These are phyloP conservation scores for Plenodomus tracheiphilus DNA, from an alignment of 2,329 filamentous ascomycete genomes.

Conservation along the genomic window DNA sequence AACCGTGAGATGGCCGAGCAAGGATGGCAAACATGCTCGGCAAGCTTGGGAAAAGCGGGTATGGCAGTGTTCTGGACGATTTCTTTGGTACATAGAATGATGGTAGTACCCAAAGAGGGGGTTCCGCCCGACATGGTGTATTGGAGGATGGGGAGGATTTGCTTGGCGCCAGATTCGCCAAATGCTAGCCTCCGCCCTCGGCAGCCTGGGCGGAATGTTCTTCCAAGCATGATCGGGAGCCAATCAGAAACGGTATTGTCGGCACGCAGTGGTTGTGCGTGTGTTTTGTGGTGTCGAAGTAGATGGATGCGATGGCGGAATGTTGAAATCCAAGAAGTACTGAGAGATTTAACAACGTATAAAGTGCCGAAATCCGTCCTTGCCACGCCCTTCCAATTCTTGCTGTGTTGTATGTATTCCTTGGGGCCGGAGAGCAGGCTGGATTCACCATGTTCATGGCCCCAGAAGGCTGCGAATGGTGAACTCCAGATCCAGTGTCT, in stretches of 20 bases:
- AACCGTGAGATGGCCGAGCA: conserved; percentile 1
- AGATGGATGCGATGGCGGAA: conserved; percentile 3
- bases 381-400: conserved; percentile 5
- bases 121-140: conserved; percentile 16
- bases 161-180: conserved; percentile 23
- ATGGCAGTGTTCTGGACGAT: conserved; percentile 2
- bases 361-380: conserved; percentile 22
- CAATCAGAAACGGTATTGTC: conserved; percentile 10
- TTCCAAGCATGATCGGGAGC: conserved; percentile 5
- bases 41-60: conserved; percentile 12
- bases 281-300: conserved; percentile 8
- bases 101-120: conserved; percentile 6
- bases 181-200: conserved; percentile 19
- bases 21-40: conserved; percentile 12
- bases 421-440: not conserved
- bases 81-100: conserved; percentile 2
- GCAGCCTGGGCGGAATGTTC: conserved; percentile 8
- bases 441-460: too few relatives aligned
- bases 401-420: not conserved
- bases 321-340: conserved; percentile 4
- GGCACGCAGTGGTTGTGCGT: conserved; percentile 15
- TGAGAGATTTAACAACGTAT: conserved; percentile 2
- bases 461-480: too few relatives aligned
- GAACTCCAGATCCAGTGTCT: too few relatives aligned
- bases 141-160: conserved; percentile 3